Evolutionary conservation across 805 yeast genomes (phyloP).

Genomic region (Blastobotrys mokoenaii): DNA sequence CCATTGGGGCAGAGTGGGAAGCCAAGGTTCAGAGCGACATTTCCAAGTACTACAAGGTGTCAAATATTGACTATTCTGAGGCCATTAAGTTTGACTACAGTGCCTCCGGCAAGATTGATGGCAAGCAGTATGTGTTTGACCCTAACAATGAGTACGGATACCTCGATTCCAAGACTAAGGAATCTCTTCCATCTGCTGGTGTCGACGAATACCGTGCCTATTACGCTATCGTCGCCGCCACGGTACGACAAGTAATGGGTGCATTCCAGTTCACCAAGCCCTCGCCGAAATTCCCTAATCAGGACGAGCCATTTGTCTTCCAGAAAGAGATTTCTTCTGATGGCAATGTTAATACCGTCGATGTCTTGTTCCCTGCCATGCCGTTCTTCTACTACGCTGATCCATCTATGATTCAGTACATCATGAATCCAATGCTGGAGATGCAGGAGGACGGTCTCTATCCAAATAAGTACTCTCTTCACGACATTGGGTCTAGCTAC

Average conservation of each 20-base stretch:
- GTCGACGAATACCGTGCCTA: background rate
- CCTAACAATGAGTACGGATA: background rate
- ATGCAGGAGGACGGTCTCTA: background rate
- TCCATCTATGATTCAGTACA: background rate
- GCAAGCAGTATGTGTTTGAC: background rate
- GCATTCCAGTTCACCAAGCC: background rate
- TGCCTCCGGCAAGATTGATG: background rate
- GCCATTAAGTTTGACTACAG: too few species aligned
- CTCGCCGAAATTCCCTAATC: background rate
- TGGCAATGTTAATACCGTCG: constrained; percentile 1
- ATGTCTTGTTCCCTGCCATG: constrained; percentile 1
- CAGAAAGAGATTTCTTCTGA: background rate
- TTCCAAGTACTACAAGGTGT: background rate
- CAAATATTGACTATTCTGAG: background rate
- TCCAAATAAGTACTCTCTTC: background rate
- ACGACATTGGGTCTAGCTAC: background rate
- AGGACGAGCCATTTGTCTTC: background rate
- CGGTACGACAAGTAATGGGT: background rate
- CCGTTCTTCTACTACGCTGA: constrained; percentile 2
- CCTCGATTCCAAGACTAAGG: background rate
- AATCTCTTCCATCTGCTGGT: background rate
- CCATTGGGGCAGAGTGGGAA: background rate
- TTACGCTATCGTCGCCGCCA: background rate
- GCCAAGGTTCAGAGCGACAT: background rate
- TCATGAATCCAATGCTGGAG: background rate